These are phyloP conservation scores for Athelia psychrophila DNA, from an alignment of 1,284 basidiomycete genomes.

Conservation along the genomic window DNA sequence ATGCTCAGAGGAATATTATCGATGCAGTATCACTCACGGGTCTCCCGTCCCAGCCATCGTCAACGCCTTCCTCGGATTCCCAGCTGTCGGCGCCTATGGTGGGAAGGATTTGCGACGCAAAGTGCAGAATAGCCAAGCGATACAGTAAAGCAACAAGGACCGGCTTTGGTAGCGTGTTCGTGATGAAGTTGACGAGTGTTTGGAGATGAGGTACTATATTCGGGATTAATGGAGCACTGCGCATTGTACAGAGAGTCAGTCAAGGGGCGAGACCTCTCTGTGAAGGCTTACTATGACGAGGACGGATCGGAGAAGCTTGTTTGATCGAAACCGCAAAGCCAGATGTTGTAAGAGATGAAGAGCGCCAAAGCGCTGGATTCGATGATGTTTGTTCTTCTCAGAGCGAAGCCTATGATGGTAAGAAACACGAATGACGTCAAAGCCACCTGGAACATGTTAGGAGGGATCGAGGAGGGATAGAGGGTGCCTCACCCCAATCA, in stretches of 20 bases:
- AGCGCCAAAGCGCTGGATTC: conserved; percentile 87
- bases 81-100: conserved; percentile 81
- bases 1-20: neutral
- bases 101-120: conserved; percentile 81
- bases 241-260: neutral
- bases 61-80: conserved; percentile 63
- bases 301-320: conserved; percentile 65
- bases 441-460: conserved; percentile 33
- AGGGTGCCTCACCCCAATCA: conserved; percentile 53
- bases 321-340: conserved; percentile 77
- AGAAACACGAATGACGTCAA: conserved; percentile 77
- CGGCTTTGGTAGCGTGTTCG: conserved; percentile 80
- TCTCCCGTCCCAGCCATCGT: conserved; percentile 67
- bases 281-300: conserved; percentile 65
- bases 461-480: too few relatives aligned
- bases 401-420: conserved; percentile 85
- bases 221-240: conserved; percentile 67
- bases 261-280: conserved; percentile 4
- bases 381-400: conserved; percentile 89
- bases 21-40: conserved; percentile 46
- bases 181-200: conserved; percentile 73
- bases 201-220: conserved; percentile 81
- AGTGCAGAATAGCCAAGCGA: conserved; percentile 80
- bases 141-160: conserved; percentile 84
- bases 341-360: conserved; percentile 84